Evolutionary conservation across 129 eudicot species (phyloP).

Genomic region (Centrapalus pauciflorus): DNA sequence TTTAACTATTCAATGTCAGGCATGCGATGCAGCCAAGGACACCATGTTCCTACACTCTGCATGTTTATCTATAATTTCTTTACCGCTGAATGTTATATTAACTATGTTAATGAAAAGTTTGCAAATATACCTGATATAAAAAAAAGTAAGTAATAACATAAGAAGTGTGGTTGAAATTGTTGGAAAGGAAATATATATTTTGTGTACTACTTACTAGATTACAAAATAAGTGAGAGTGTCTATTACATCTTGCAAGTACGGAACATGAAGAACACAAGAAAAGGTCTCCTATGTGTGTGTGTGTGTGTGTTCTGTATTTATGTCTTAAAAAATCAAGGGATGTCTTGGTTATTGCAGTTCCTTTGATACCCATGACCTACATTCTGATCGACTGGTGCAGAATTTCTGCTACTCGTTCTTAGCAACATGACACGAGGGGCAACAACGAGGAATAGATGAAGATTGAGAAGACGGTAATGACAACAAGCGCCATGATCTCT

Average conservation of each 20-base stretch:
- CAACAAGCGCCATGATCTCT: constrained; percentile 22
- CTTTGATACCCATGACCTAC: constrained; percentile 1
- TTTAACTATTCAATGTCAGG: not conserved
- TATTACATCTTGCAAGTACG: constrained; percentile 5
- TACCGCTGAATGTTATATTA: too few relatives aligned
- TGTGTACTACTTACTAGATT: not conserved
- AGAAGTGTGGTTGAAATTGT: not conserved
- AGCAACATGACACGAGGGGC: constrained; percentile 13
- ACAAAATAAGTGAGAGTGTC: not conserved
- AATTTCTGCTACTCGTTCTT: constrained; percentile 17
- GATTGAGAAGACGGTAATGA: constrained; percentile 15
- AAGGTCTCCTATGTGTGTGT: not conserved
- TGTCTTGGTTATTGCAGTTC: constrained; percentile 15
- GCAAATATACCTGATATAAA: too few relatives aligned
- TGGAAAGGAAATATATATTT: not conserved
- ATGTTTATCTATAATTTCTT: too few relatives aligned
- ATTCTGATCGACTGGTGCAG: not conserved
- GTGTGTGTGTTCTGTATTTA: not conserved
- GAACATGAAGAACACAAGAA: constrained; percentile 2
- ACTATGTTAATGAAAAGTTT: too few relatives aligned
- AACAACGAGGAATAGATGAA: constrained; percentile 3
- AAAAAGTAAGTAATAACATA: not conserved
- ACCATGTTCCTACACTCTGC: too few relatives aligned
- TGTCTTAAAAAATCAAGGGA: not conserved
- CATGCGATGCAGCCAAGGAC: not conserved